phyloP scores from a whole-genome alignment of 2,329 filamentous ascomycete species.

The Cladosporium sp. region DNA sequence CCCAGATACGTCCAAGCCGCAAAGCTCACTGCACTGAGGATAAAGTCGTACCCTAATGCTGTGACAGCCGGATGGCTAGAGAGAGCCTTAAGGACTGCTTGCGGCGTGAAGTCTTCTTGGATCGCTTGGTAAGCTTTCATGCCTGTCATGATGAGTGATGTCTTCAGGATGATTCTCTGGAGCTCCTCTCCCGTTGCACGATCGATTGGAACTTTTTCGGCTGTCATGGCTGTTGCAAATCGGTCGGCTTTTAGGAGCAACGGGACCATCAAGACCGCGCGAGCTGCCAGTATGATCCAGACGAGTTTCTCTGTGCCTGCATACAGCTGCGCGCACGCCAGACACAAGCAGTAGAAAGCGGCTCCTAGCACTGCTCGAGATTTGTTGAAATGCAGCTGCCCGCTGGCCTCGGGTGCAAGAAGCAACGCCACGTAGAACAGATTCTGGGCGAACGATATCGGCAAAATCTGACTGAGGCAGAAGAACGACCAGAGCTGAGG shows the following conservation, averaged over 20 bases:
- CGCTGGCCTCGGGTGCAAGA: slow-evolving; percentile 5
- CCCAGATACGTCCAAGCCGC: slow-evolving; percentile 14
- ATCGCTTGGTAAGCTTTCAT: slow-evolving; percentile 6
- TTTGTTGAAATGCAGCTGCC: slow-evolving; percentile 5
- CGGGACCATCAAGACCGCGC: slow-evolving; percentile 22
- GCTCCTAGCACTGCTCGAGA: not conserved
- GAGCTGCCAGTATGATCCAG: slow-evolving; percentile 22
- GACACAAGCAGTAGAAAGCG: slow-evolving; percentile 16
- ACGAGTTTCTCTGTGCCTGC: slow-evolving; percentile 16
- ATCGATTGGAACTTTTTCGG: slow-evolving; percentile 8
- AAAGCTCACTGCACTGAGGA: slow-evolving; percentile 21
- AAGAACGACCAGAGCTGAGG: slow-evolving; percentile 32
- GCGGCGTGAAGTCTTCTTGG: not conserved
- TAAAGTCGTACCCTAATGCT: slow-evolving; percentile 27
- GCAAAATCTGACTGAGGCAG: slow-evolving; percentile 31
- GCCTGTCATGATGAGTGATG: slow-evolving; percentile 11
- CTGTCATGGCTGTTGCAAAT: not conserved
- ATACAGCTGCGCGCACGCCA: slow-evolving; percentile 15
- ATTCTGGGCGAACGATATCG: slow-evolving; percentile 32
- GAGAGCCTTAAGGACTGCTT: slow-evolving; percentile 15
- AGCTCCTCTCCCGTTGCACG: slow-evolving; percentile 9
- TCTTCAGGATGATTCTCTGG: slow-evolving; percentile 6
- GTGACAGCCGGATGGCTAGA: slow-evolving; percentile 30
- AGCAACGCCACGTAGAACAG: slow-evolving; percentile 30
- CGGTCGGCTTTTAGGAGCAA: slow-evolving; percentile 13